Conservation (phyloP, 1,284 basidiomycete species). For the Sporisorium sorghi region DNA sequence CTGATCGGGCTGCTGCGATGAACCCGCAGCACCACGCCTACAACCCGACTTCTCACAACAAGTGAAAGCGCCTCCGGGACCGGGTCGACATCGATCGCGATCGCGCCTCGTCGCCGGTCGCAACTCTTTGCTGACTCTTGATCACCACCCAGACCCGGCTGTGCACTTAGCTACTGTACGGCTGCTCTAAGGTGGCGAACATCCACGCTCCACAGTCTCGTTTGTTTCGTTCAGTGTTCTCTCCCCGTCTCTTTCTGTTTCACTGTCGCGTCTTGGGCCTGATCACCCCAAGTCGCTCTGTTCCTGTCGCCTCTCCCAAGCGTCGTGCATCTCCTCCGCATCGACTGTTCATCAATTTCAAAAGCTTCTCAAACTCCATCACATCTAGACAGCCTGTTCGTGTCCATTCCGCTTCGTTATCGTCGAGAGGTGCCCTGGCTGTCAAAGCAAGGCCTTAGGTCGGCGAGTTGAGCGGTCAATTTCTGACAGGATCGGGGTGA, state of each 20-base stretch:
- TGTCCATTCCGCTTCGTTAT: too few species aligned
- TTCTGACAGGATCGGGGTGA: background rate
- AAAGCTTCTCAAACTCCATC: background rate
- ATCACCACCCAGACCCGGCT: background rate
- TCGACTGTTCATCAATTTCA: background rate
- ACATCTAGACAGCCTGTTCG: background rate
- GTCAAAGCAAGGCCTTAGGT: background rate
- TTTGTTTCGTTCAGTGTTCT: background rate
- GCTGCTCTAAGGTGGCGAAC: background rate
- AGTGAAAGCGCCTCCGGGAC: background rate
- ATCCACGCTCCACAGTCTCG: background rate
- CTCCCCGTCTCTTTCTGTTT: background rate
- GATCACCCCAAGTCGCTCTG: slow-evolving; percentile 6
- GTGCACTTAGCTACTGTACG: background rate
- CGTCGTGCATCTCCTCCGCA: slow-evolving; percentile 2
- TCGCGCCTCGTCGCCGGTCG: background rate
- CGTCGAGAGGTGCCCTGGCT: background rate
- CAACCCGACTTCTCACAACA: slow-evolving; percentile 3
- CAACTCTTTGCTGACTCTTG: background rate
- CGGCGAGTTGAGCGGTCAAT: slow-evolving; percentile 6
- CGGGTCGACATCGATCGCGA: background rate
- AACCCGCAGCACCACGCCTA: slow-evolving; percentile 7
- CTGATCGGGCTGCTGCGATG: slow-evolving; percentile 2
- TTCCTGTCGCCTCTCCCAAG: slow-evolving; percentile 3
- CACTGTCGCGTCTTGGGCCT: slow-evolving; percentile 1